phyloP scores from a whole-genome alignment of 768 basidiomycete species.

The Suillus placidus region DNA sequence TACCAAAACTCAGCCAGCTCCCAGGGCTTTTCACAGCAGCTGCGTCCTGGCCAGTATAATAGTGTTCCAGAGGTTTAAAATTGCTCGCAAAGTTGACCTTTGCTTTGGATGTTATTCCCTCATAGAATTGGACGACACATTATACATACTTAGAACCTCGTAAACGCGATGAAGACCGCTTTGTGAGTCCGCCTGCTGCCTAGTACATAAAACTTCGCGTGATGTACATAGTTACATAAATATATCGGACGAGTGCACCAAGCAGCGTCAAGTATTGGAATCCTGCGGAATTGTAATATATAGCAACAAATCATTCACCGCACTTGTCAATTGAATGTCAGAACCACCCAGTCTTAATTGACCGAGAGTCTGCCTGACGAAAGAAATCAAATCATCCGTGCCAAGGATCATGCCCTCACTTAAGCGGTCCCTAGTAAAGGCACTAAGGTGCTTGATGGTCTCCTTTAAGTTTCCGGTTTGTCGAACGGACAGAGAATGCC shows the following conservation, averaged over 20 bases:
- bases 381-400: background rate
- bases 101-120: background rate
- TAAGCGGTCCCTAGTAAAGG: background rate
- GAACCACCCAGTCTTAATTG: background rate
- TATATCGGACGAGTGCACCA: background rate
- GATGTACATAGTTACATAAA: background rate
- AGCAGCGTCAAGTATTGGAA: background rate
- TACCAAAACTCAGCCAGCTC: slow-evolving; percentile 13
- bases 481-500: background rate
- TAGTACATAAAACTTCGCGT: background rate
- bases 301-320: background rate
- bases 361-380: background rate
- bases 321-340: background rate
- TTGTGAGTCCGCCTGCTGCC: background rate
- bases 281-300: background rate
- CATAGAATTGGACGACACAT: too few relatives aligned
- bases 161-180: background rate
- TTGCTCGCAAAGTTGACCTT: background rate
- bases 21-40: slow-evolving; percentile 6
- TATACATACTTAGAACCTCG: background rate
- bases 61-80: slow-evolving; percentile 29
- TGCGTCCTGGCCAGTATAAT: slow-evolving; percentile 20
- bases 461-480: background rate
- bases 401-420: background rate
- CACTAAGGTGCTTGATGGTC: background rate